Evolutionary conservation across 495 filamentous ascomycete genomes (phyloP).

Genomic region (Penicilliopsis zonata): DNA sequence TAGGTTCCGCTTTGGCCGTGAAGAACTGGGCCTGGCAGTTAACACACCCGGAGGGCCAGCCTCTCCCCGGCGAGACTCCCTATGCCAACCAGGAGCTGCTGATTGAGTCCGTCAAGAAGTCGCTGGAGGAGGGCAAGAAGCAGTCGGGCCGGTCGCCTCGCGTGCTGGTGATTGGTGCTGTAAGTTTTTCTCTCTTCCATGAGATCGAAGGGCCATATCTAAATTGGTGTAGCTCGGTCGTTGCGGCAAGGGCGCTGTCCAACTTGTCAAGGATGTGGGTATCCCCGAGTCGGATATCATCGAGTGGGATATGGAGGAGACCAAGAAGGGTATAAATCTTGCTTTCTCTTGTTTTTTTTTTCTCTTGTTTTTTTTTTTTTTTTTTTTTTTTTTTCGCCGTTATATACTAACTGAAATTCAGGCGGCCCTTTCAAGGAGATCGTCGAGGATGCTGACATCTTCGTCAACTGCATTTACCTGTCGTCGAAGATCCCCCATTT

Average conservation of each 20-base stretch:
- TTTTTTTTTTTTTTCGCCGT: no score
- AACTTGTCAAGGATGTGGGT: slow-evolving; percentile 64
- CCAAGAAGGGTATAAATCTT: slow-evolving; percentile 36
- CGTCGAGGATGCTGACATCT: slow-evolving; percentile 54
- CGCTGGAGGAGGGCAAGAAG: slow-evolving; percentile 47
- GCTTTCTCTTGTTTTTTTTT: no score
- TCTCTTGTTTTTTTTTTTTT: no score
- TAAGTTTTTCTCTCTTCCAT: slow-evolving; percentile 13
- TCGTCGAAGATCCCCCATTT: slow-evolving; percentile 57
- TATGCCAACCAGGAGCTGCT: slow-evolving; percentile 70
- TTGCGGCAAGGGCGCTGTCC: slow-evolving; percentile 77
- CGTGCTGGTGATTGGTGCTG: slow-evolving; percentile 49
- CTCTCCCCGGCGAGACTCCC: slow-evolving; percentile 54
- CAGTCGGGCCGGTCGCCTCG: slow-evolving; percentile 36
- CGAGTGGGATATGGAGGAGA: slow-evolving; percentile 92
- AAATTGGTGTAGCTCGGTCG: slow-evolving; percentile 46
- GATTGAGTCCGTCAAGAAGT: slow-evolving; percentile 59
- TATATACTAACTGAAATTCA: no score
- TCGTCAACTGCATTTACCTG: slow-evolving; percentile 91
- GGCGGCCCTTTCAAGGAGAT: slow-evolving; percentile 85
- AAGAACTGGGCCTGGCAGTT: slow-evolving; percentile 87
- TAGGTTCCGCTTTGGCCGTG: slow-evolving; percentile 58
- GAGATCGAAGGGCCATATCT: slow-evolving; percentile 5
- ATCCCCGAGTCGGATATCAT: slow-evolving; percentile 62
- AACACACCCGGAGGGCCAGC: slow-evolving; percentile 47